These are phyloP conservation scores for Phytophthora cactorum DNA, from an alignment of 352 stramenopile genomes.

Conservation along the genomic window DNA sequence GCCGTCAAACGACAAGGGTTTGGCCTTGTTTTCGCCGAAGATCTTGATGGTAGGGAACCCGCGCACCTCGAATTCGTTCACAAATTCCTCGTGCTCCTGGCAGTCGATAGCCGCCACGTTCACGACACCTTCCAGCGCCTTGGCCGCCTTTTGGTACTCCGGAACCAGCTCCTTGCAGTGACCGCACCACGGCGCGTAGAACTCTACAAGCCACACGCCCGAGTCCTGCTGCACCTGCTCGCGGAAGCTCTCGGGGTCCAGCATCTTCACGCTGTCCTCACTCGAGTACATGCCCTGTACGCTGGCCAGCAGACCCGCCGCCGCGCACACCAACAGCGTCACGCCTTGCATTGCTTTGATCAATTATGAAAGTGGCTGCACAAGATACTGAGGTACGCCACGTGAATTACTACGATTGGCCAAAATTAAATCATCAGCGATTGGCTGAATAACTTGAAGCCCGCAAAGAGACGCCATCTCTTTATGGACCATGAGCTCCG, in stretches of 20 bases:
- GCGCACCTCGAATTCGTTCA: constrained; percentile 88
- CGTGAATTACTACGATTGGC: constrained; percentile 38
- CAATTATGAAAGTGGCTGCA: constrained; percentile 28
- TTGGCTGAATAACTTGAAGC: constrained; percentile 37
- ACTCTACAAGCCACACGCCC: constrained; percentile 94
- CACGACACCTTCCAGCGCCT: constrained; percentile 88
- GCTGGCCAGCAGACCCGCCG: constrained; percentile 39
- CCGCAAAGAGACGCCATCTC: constrained; percentile 1
- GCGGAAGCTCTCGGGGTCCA: constrained; percentile 76
- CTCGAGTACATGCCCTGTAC: constrained; percentile 67
- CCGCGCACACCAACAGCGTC: constrained; percentile 32
- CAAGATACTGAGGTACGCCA: constrained; percentile 26
- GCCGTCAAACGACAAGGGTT: constrained; percentile 79
- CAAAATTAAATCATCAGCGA: constrained; percentile 12
- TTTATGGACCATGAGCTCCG: constrained; percentile 11
- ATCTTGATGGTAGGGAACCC: constrained; percentile 96
- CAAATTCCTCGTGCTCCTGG: constrained; percentile 83
- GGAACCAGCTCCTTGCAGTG: constrained; percentile 94
- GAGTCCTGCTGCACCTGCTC: constrained; percentile 76
- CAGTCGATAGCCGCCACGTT: constrained; percentile 90
- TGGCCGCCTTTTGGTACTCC: constrained; percentile 92
- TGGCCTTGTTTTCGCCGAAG: constrained; percentile 87
- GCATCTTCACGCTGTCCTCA: constrained; percentile 68
- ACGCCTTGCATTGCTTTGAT: constrained; percentile 19
- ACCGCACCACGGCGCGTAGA: constrained; percentile 95